Evolutionary conservation across 768 basidiomycete species (phyloP), one percentile per base, ranked within the genome.

Genomic region (Kwoniella dejecticola): DNA sequence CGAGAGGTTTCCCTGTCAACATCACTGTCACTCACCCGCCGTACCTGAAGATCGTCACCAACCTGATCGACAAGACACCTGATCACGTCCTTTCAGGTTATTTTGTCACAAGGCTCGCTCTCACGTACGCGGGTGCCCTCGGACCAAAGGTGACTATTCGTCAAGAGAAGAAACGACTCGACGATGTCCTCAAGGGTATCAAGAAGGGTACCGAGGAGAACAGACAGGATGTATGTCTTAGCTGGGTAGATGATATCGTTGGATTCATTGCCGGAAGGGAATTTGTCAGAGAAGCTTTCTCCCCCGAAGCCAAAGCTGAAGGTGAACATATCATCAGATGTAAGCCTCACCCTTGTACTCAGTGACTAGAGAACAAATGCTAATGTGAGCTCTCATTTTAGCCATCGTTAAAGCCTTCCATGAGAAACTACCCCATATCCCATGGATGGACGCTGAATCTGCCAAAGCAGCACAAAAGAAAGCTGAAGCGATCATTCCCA

Each of bases 391-490:
- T n/a, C n/a, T n/a, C n/a, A 21, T 40, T n/a, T 19, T 46, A 72
- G 66, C 88, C 57, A 89, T 96, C 66, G 85, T 97, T 54, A 79
- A 85, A 23, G 83, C 92, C 0, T 98, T 98, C 82, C 87, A 92
- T 74, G 79, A 79, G 17, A 90, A 90, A 3, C 81, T 99, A 19
- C 78, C 83, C 3, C 75, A 84, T 53, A 83, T 96, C 52, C 83
- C 87, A 19, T 99, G 96, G 96, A 91, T 99, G 89, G 96, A 98
- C 74, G 79, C 86, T 47, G 79, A 85, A 66, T 91, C 91, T 2
- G 87, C 90, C 11, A 81, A 82, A 40, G 90, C 87, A 57, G 96
- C 96, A 4, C 86, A 87, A 13, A 85, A 88, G 72, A 98, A 98
- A 83, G 91, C 90, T 13, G 84, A 88, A 72, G 85, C 86, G 0